These are phyloP conservation scores for Xenoacremonium recifei DNA, from an alignment of 2,329 filamentous ascomycete species.

Conservation along the genomic window DNA sequence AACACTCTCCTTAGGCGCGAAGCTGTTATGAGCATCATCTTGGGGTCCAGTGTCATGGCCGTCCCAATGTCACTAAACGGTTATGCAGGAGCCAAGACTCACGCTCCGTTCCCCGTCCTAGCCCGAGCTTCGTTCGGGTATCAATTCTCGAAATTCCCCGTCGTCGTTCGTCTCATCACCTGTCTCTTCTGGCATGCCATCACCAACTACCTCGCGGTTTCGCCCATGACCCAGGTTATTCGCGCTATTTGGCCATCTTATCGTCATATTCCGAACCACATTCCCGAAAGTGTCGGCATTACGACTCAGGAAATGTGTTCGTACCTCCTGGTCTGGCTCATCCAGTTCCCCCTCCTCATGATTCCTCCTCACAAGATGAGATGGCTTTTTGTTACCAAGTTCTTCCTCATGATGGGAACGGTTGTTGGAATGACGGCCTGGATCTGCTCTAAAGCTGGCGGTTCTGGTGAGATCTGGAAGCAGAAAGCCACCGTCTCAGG, in stretches of 20 bases:
- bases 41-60: conserved; percentile 40
- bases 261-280: conserved; percentile 48
- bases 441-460: conserved; percentile 23
- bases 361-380: conserved; percentile 55
- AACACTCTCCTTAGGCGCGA: conserved; percentile 42
- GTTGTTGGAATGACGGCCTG: not conserved
- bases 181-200: conserved; percentile 54
- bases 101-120: conserved; percentile 35
- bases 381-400: conserved; percentile 41
- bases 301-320: conserved; percentile 54
- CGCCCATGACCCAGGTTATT: conserved; percentile 39
- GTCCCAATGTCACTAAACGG: conserved; percentile 42
- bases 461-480: conserved; percentile 17
- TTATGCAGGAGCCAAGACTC: conserved; percentile 32
- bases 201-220: conserved; percentile 5
- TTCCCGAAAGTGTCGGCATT: conserved; percentile 51
- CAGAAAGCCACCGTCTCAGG: conserved; percentile 8
- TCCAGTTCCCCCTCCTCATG: conserved; percentile 53
- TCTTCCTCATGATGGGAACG: not conserved
- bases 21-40: conserved; percentile 34
- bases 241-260: conserved; percentile 55
- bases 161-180: conserved; percentile 41
- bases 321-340: conserved; percentile 57
- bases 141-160: conserved; percentile 30
- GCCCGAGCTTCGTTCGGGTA: conserved; percentile 36